Base-by-base conservation (phyloP, 345 rosid species). In the Eucalyptus tenuipes region DNA sequence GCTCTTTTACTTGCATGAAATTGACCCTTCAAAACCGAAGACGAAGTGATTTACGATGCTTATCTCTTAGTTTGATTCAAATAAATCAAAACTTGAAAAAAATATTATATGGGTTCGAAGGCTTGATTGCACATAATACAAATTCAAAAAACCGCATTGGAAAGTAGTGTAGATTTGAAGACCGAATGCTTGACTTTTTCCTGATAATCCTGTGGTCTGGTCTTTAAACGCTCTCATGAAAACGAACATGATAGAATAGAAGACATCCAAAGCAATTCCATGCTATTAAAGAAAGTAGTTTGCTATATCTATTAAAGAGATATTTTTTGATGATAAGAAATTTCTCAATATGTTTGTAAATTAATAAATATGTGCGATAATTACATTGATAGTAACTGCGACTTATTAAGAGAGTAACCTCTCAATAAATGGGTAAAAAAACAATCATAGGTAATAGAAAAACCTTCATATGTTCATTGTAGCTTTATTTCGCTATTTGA, bases 151-250 rank as follows among this genome's bases (percentile, higher is more conserved):
- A 64, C 1, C 2, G 5, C 75, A 7, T 4, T n/a, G 10, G 10
- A 64, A 14, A 0, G 75, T 33, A 4, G 0, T 8, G 11, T 16
- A 29, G 37, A 14, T n/a, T 64, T 64, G 20, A 64, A 64, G 20
- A n/a, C 0, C 10, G 1, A 15, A 64, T n/a, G 40, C 10, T 15
- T 0, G 0, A 64, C 40, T 15, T 14, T 6, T 14, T n/a, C 37
- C 0, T 64, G 75, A 64, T 13, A n/a, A 0, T 7, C n/a, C 40
- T 0, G 20, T 4, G 37, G 37, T n/a, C 1, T 0, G 25, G 25
- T 0, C 57, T 20, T 14, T 64, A n/a, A 64, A n/a, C 75, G n/a
- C 37, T n/a, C 0, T 64, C 14, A 7, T n/a, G 20, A n/a, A 64
- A 64, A n/a, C 14, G 75, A n/a, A 15, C 40, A 64, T 2, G 0